phyloP scores from a whole-genome alignment of 306 rosid genomes.

The Elaeagnus macrophylla region DNA sequence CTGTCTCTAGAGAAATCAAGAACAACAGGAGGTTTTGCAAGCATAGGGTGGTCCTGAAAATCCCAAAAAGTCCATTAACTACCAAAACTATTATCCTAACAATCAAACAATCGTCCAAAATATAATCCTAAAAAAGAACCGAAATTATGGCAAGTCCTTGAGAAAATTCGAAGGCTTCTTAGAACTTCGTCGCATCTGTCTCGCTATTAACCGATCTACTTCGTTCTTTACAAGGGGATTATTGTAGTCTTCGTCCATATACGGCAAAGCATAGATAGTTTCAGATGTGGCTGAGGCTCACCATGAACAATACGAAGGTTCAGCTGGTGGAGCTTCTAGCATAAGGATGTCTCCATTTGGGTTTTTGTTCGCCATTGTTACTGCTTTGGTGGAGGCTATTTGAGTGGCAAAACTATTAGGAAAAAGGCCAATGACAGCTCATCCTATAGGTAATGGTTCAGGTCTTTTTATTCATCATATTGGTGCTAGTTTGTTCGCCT shows the following conservation, averaged over 20 bases:
- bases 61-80: slow-evolving; percentile 4
- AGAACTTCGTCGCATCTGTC: slow-evolving; percentile 85
- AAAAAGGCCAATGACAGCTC: too few relatives aligned
- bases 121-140: slow-evolving; percentile 8
- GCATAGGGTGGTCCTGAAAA: slow-evolving; percentile 69
- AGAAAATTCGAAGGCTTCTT: slow-evolving; percentile 84
- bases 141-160: slow-evolving; percentile 76
- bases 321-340: slow-evolving; percentile 73
- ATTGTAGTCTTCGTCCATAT: slow-evolving; percentile 84
- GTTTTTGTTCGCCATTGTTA: slow-evolving; percentile 34
- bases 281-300: slow-evolving; percentile 44
- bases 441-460: too few relatives aligned
- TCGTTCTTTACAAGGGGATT: slow-evolving; percentile 60
- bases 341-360: slow-evolving; percentile 44
- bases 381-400: too few relatives aligned
- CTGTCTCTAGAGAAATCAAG: slow-evolving; percentile 66
- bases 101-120: neutral
- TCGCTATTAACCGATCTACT: slow-evolving; percentile 82
- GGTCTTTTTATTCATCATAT: too few relatives aligned
- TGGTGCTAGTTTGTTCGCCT: too few relatives aligned
- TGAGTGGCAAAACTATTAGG: too few relatives aligned
- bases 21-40: slow-evolving; percentile 74
- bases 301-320: slow-evolving; percentile 28
- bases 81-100: slow-evolving; percentile 1
- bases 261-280: slow-evolving; percentile 79